A percentile compares a stretch with the other conserved stretches of the same genome.
Evolutionary conservation across 129 eudicot species (phyloP).

Genomic region (Escallonia herrerae): DNA sequence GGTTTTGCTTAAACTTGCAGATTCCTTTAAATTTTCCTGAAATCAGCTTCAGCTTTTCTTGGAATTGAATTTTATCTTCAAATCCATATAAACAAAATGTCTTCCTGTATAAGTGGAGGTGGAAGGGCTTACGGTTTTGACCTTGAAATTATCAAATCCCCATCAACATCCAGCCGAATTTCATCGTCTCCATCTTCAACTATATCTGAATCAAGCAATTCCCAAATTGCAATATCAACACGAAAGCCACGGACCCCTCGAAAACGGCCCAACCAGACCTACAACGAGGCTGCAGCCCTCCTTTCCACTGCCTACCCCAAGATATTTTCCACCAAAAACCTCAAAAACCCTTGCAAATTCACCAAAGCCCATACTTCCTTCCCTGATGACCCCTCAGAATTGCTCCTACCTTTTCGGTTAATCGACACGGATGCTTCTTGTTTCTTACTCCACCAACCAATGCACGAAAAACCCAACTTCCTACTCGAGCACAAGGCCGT

Average conservation of each 20-base stretch:
- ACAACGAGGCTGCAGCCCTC: slow-evolving; percentile 86
- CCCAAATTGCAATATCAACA: slow-evolving; percentile 49
- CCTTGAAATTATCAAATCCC: slow-evolving; percentile 62
- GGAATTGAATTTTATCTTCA: not conserved
- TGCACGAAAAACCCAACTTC: slow-evolving; percentile 37
- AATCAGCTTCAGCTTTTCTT: not conserved
- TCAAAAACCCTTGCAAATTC: slow-evolving; percentile 49
- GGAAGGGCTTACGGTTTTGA: slow-evolving; percentile 70
- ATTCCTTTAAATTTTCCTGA: too few species aligned
- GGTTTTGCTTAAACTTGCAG: not conserved
- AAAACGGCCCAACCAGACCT: slow-evolving; percentile 87
- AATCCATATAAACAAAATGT: slow-evolving; percentile 32
- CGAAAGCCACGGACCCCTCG: slow-evolving; percentile 86
- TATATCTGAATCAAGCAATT: slow-evolving; percentile 74
- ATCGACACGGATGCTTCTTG: slow-evolving; percentile 27
- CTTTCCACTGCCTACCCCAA: slow-evolving; percentile 91
- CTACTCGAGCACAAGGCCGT: slow-evolving; percentile 27
- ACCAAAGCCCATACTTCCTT: slow-evolving; percentile 25
- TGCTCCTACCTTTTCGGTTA: slow-evolving; percentile 50
- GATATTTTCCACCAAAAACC: slow-evolving; percentile 64
- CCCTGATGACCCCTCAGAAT: slow-evolving; percentile 37
- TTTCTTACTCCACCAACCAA: slow-evolving; percentile 42
- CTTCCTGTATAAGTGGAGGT: slow-evolving; percentile 70
- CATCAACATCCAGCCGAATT: slow-evolving; percentile 52
- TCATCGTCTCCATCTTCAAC: slow-evolving; percentile 92